phyloP scores from a whole-genome alignment of 176 grass and related monocot species.

The Tuctoria greenei region DNA sequence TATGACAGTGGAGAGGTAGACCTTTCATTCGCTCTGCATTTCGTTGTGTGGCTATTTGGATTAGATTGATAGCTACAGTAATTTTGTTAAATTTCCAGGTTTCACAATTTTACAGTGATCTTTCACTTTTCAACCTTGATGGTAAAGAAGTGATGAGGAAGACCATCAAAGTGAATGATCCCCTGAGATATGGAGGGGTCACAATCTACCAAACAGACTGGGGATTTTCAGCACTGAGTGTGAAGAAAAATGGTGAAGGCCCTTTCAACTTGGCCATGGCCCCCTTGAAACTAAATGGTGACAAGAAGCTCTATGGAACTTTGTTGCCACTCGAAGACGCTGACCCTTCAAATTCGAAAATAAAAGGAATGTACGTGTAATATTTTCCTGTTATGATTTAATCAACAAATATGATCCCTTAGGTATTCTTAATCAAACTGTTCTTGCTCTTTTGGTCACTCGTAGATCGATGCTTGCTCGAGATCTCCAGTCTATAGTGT shows the following conservation, averaged over 20 bases:
- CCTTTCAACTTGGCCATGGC: slow-evolving; percentile 93
- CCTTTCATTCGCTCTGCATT: background rate
- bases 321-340: slow-evolving; percentile 72
- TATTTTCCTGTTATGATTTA: slow-evolving; percentile 17
- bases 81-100: slow-evolving; percentile 52
- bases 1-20: slow-evolving; percentile 98
- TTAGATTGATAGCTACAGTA: background rate
- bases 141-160: slow-evolving; percentile 88
- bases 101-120: slow-evolving; percentile 86
- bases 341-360: slow-evolving; percentile 53
- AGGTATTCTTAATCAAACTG: background rate
- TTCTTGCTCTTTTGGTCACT: slow-evolving; percentile 7
- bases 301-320: slow-evolving; percentile 83
- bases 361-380: slow-evolving; percentile 90
- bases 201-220: slow-evolving; percentile 98
- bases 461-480: slow-evolving; percentile 95
- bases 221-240: slow-evolving; percentile 86
- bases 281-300: slow-evolving; percentile 69
- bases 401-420: slow-evolving; percentile 3
- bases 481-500: slow-evolving; percentile 88
- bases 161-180: slow-evolving; percentile 95
- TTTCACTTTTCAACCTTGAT: slow-evolving; percentile 83
- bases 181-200: slow-evolving; percentile 73
- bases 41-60: background rate
- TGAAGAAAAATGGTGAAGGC: slow-evolving; percentile 88